Base-by-base conservation (phyloP, 371 early-diverging fungal genomes). In the Mucor ambiguus region DNA sequence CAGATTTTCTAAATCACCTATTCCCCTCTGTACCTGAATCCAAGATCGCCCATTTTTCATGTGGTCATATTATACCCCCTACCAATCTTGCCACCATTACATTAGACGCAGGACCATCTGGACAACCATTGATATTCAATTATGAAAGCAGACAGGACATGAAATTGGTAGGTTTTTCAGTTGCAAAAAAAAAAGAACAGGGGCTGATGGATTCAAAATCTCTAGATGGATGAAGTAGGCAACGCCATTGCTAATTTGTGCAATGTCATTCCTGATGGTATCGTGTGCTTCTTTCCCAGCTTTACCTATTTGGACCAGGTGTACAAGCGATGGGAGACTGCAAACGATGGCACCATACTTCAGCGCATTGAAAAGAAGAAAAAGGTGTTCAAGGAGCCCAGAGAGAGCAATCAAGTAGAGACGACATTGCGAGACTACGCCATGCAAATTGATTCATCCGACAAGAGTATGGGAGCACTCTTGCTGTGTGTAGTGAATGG, bases 401-500 rank as follows among this genome's bases (percentile, higher is more conserved):
- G 81, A 22, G 84, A 88, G 57, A 79, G 85, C 4, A 71, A 69
- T 8, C 72, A 71, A 32, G 90, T 91, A 0, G 93, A 93, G 26
- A 48, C 66, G 1, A 79, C 85, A 22, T 68, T 94, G 18, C 68
- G 79, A 14, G 87, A 89, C 10, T 94, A 93, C 70, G 67, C 80
- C 2, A 56, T 75, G 16, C 77, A 75, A n/a, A 85, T 87, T 32
- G 78, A 84, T 5, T 60, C 67, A 4, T 52, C 67, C 7, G 60
- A 68, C 58, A 70, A 75, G 3, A 44, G 58, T 0, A 77, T 71
- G 0, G 98, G 98, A 0, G 94, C 95, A 0, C 71, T 99, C 14
- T 70, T 99, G 52, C 80, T 99, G 52, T 92, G 94, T 63, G 99
- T 99, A 1, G 95, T 99, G 3, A 96, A 97, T 24, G 99, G 99